phyloP scores from a whole-genome alignment of 257 asterid genomes.

The Solanum infundibuliforme region DNA sequence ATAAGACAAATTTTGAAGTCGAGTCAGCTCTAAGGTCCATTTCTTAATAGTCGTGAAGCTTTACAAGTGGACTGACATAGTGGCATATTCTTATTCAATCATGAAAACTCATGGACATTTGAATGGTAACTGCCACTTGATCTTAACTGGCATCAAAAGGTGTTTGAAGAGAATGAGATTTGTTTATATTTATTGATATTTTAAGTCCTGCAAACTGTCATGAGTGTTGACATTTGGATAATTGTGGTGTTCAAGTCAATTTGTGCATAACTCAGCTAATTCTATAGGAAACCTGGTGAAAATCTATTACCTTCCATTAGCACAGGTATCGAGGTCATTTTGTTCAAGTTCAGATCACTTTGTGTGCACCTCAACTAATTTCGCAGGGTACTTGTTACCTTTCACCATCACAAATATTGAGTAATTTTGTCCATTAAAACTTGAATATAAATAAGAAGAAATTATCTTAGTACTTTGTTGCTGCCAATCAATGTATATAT shows the following conservation, averaged over 20 bases:
- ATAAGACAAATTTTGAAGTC: background rate
- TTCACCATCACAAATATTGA: background rate
- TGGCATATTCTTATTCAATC: background rate
- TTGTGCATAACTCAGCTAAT: background rate
- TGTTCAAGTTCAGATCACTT: background rate
- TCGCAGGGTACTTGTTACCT: background rate
- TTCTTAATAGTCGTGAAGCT: background rate
- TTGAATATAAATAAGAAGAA: background rate
- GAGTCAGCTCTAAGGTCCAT: background rate
- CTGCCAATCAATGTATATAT: background rate
- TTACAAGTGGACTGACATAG: background rate
- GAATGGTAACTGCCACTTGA: background rate
- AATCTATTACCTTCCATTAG: background rate
- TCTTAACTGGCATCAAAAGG: background rate
- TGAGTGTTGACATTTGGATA: background rate
- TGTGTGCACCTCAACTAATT: background rate
- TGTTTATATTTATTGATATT: background rate
- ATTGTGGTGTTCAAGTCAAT: background rate
- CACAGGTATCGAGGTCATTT: background rate
- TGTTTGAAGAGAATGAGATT: background rate
- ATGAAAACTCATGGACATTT: background rate
- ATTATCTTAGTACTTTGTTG: background rate
- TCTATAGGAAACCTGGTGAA: background rate
- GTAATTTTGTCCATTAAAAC: background rate
- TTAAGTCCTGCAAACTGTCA: background rate